Evolutionary conservation across 2,329 filamentous ascomycete species (phyloP), one percentile per base, ranked within the genome.

Genomic region (Nemania serpens): DNA sequence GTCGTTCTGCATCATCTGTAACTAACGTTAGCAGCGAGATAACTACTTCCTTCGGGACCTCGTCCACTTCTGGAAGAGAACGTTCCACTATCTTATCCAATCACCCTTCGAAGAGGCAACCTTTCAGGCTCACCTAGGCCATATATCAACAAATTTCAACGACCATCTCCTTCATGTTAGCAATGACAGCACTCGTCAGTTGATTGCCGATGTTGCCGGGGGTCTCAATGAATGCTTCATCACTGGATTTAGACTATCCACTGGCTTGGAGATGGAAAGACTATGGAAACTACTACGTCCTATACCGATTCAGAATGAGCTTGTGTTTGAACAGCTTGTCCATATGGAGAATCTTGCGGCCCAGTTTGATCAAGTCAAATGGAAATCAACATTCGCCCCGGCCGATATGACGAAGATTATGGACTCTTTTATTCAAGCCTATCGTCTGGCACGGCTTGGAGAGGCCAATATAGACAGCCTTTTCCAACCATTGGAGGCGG

Each of bases 211-310:
- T 10, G 70, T 85, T 37, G 67, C 79, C 1, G 69, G 74, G 0
- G 78, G 75, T 5, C 69, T 88, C 2, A 75, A 82, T 45, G 77
- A 77, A 41, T 81, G 82, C 51, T 94, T 96, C 70, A 82, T 84
- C 22, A 82, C 85, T 15, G 87, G 86, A 1, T 93, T 93, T 77
- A 86, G 87, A 57, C 77, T 96, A 13, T 87, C 81, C 0, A 93
- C 89, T 2, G 93, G 92, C 0, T 78, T 93, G 12, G 88, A 86
- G 66, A 95, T 96, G 90, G 90, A 95, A 71, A 74, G 78, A 9
- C 81, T 96, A 5, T 96, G 93, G 94, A 84, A 85, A 43, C 70
- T 79, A 1, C 84, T 96, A 70, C 85, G 90, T 55, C 91, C 93
- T 0, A 74, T 78, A 11, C 81, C 86, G 4, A 79, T 88, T 20